Conservation (phyloP, 495 filamentous ascomycete species). For the Penicillium steckii region DNA sequence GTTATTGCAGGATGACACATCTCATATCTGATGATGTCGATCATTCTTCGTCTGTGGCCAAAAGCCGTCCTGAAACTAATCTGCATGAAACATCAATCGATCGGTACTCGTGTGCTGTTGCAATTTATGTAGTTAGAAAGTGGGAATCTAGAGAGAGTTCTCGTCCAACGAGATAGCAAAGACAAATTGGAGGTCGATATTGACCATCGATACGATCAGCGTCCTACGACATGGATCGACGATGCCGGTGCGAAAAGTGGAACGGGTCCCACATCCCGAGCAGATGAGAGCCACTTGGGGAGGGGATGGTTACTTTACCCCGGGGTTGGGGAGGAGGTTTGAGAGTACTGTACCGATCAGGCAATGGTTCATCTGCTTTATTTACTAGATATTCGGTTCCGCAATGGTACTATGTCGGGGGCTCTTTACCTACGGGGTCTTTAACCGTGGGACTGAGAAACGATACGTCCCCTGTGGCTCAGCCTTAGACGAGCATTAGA, state of each 20-base stretch:
- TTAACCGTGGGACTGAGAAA: background rate
- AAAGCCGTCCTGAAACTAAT: background rate
- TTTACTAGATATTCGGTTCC: background rate
- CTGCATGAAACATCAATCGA: conserved; percentile 10
- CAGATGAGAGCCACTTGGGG: background rate
- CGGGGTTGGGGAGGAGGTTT: background rate
- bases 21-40: conserved; percentile 1
- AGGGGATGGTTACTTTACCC: too few species aligned
- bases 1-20: conserved; percentile 8
- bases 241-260: conserved; percentile 1
- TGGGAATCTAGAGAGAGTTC: background rate
- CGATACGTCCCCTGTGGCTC: background rate
- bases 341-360: conserved; percentile 1
- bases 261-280: background rate
- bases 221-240: conserved; percentile 13
- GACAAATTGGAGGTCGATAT: conserved; percentile 4
- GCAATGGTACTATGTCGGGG: background rate
- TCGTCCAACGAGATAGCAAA: background rate
- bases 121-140: background rate
- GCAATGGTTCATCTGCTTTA: background rate
- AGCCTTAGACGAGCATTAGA: background rate
- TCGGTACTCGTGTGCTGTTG: conserved; percentile 1
- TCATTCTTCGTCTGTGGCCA: conserved; percentile 9
- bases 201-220: conserved; percentile 22
- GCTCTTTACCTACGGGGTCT: background rate